These are phyloP conservation scores for Saussurea involucrata DNA, from an alignment of 129 eudicot genomes.

Conservation along the genomic window DNA sequence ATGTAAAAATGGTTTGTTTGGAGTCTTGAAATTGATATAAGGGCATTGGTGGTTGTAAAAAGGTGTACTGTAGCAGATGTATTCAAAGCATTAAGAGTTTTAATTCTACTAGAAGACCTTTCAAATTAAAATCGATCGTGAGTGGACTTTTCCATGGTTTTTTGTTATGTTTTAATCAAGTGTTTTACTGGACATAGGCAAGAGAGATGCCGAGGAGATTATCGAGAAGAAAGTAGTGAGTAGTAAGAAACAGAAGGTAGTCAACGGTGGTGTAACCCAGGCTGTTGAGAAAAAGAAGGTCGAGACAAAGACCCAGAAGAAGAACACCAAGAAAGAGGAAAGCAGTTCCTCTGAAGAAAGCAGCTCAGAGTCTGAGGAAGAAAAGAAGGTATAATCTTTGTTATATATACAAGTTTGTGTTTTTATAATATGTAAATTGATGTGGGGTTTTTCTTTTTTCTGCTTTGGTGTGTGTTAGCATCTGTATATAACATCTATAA, in stretches of 20 bases:
- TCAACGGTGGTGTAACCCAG: slow-evolving; percentile 22
- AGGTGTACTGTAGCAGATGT: not conserved
- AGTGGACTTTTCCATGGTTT: not conserved
- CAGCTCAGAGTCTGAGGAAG: slow-evolving; percentile 33
- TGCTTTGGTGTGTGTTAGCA: not conserved
- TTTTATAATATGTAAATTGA: not conserved
- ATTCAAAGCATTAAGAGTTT: not conserved
- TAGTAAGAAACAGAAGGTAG: slow-evolving; percentile 31
- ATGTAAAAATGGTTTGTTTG: not conserved
- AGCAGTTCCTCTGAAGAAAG: slow-evolving; percentile 16
- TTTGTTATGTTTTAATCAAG: not conserved
- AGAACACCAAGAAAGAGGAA: slow-evolving; percentile 22
- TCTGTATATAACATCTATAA: not conserved
- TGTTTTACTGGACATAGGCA: slow-evolving; percentile 9
- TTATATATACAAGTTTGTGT: not conserved
- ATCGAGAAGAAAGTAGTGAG: slow-evolving; percentile 27
- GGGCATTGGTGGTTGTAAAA: not conserved
- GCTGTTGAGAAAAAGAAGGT: slow-evolving; percentile 33
- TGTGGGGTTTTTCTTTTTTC: not conserved
- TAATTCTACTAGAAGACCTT: not conserved
- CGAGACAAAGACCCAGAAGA: slow-evolving; percentile 17
- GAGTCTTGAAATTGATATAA: not conserved
- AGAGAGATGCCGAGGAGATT: slow-evolving; percentile 35
- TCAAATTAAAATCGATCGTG: not conserved
- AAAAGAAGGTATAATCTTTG: slow-evolving; percentile 21